Evolutionary conservation across 2,329 filamentous ascomycete species (phyloP).

Genomic region (Penicillium sp.): DNA sequence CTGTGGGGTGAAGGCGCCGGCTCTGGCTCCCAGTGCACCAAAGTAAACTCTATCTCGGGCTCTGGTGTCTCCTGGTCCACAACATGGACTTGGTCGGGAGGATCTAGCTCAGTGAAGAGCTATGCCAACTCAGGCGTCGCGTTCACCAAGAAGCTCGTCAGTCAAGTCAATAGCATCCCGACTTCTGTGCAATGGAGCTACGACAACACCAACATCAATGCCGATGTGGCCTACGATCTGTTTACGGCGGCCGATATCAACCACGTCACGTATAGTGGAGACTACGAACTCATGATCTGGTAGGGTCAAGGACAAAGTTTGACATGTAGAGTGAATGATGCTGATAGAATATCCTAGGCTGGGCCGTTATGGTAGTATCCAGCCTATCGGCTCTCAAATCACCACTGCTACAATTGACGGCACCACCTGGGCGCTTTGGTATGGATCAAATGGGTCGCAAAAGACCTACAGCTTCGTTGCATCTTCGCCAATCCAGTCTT

Average conservation of each 20-base stretch:
- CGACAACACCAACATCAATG: constrained; percentile 54
- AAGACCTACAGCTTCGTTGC: constrained; percentile 66
- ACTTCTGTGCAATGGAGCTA: constrained; percentile 56
- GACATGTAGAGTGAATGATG: too few relatives aligned
- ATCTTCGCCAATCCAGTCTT: constrained; percentile 52
- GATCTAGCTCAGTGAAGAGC: constrained; percentile 48
- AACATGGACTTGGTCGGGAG: constrained; percentile 50
- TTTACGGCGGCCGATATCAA: constrained; percentile 55
- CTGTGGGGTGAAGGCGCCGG: constrained; percentile 51
- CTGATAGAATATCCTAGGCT: background rate
- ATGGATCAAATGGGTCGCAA: constrained; percentile 58
- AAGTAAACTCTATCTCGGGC: constrained; percentile 39
- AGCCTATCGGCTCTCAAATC: constrained; percentile 60
- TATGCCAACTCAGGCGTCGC: constrained; percentile 49
- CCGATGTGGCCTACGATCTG: constrained; percentile 65
- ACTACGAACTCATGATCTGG: constrained; percentile 70
- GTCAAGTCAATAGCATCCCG: constrained; percentile 45
- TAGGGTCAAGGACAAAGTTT: constrained; percentile 39
- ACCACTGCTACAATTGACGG: constrained; percentile 59
- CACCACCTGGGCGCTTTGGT: constrained; percentile 61
- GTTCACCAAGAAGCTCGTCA: constrained; percentile 35
- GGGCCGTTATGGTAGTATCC: constrained; percentile 46
- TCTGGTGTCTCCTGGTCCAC: constrained; percentile 47
- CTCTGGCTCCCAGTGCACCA: constrained; percentile 49
- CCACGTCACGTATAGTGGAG: constrained; percentile 49